Conservation (phyloP, 2,329 filamentous ascomycete species). For the Esteya vermicola region DNA sequence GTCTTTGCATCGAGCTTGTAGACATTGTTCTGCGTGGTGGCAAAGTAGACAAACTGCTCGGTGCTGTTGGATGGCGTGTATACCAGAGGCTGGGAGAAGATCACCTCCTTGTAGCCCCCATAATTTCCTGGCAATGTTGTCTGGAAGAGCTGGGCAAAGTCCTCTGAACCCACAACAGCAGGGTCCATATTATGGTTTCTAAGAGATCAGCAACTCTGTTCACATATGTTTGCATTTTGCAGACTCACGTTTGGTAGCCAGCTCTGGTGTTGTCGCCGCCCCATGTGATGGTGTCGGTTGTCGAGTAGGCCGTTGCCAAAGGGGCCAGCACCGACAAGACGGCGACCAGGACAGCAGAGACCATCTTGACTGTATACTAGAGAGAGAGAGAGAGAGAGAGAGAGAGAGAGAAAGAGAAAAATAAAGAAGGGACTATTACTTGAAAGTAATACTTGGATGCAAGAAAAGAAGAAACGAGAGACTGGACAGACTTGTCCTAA, state of each 20-base stretch:
- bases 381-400: too few relatives aligned
- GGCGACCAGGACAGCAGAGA: constrained; percentile 1
- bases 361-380: too few relatives aligned
- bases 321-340: constrained; percentile 17
- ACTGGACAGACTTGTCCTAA: too few relatives aligned
- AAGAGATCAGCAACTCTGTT: not conserved
- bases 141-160: constrained; percentile 41
- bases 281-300: constrained; percentile 46
- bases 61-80: constrained; percentile 23
- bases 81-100: constrained; percentile 35
- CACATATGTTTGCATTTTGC: not conserved
- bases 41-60: constrained; percentile 32
- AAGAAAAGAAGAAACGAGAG: too few relatives aligned
- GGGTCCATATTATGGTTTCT: constrained; percentile 51
- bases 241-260: constrained; percentile 35
- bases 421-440: too few relatives aligned
- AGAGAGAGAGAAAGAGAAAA: too few relatives aligned
- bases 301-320: constrained; percentile 20
- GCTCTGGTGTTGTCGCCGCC: constrained; percentile 39
- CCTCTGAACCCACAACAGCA: constrained; percentile 35
- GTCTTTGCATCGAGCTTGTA: constrained; percentile 33
- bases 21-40: constrained; percentile 35
- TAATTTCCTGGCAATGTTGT: constrained; percentile 37
- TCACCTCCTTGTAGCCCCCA: constrained; percentile 31
- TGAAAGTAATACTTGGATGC: too few relatives aligned